Evolutionary conservation across 2,329 filamentous ascomycete genomes (phyloP), one percentile per base, ranked within the genome.

Genomic region (Gremmenia infestans): DNA sequence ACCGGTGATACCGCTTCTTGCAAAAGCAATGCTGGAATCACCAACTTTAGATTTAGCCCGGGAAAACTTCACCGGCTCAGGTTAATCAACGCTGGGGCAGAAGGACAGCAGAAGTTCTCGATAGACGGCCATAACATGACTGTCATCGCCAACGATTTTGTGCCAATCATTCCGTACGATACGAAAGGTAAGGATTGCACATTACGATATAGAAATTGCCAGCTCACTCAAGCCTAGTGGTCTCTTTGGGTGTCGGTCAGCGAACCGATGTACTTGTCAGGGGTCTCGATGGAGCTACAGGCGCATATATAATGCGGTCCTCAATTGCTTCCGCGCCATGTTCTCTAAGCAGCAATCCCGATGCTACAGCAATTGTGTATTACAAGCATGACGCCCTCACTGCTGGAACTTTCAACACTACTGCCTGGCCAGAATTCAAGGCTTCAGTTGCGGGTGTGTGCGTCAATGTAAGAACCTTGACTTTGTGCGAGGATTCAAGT

Each of bases 61-160:
- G 75, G 74, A n/a, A 72, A 69, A 14, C 72, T 70, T 2, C 76
- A 79, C 55, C 72, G 73, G 22, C 58, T 81, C 36, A 67, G 78
- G 1, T 63, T 81, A 4, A 68, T 80, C 53, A 79, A 79, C 60
- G 70, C 67, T 19, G 77, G 59, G 63, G 68, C 83, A 9, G 59
- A 61, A 28, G 71, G 68, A 1, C 59, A 64, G 5, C 81, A 80
- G 72, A 76, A 78, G 3, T 65, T 74, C 3, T 66, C 76, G 2
- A 72, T 71, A 19, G 76, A 81, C 51, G 77, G 76, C 1, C 65
- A 77, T 52, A 83, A 78, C 9, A 64, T 81, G 2, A 86, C 84
- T 0, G 81, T 78, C 4, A 75, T 89, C 48, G 85, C 85, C 71
- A 89, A 88, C 66, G 76, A 85, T 47, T 67, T 75, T 12, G 80